Evolutionary conservation across 1,284 basidiomycete species (phyloP), one percentile per base, ranked within the genome.

Genomic region (Vanrija sp.): DNA sequence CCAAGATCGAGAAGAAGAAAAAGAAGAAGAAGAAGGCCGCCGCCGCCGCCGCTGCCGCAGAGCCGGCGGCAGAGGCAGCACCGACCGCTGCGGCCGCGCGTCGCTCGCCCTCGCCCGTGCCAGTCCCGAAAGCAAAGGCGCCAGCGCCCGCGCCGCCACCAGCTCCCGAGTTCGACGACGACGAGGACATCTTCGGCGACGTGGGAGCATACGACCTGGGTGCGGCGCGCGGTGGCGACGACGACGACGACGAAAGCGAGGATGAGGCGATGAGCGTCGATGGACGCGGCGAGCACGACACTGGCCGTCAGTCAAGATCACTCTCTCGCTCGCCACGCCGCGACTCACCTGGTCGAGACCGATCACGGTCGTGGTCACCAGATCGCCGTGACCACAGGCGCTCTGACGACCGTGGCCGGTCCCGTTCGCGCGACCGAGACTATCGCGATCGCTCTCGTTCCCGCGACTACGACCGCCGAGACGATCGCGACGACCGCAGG

Each of bases 141-240:
- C 47, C 45, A 41, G 37, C 23, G 18, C 47, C 45, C 39, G 37
- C 45, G n/a, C 48, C 44, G 16, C 38, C 49, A 0, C 50, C 56
- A 1, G 47, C 50, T 0, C 50, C 56, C 16, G 22, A 56, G 22
- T 53, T 51, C 24, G 51, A 65, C 15, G 76, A 78, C 9, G 79
- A 79, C 24, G 78, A 78, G n/a, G 79, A 81, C 55, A 95, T 95
- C 51, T 96, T 96, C 71, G 88, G 84, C 1, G 91, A 80, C 47
- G 89, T 83, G 1, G 90, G 86, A 8, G 88, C 90, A 41, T 96
- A 95, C 71, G 84, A 80, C 37, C 83, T 84, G 19, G 82, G 84
- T 15, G 81, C 80, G 14, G 65, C 44, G 5, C 63, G 60, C 2
- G 63, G 57, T 14, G 67, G 64, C 41, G 60, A 58, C 10, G 62